Base-by-base conservation (phyloP, 2,329 filamentous ascomycete species). In the Verticillium nonalfalfae region DNA sequence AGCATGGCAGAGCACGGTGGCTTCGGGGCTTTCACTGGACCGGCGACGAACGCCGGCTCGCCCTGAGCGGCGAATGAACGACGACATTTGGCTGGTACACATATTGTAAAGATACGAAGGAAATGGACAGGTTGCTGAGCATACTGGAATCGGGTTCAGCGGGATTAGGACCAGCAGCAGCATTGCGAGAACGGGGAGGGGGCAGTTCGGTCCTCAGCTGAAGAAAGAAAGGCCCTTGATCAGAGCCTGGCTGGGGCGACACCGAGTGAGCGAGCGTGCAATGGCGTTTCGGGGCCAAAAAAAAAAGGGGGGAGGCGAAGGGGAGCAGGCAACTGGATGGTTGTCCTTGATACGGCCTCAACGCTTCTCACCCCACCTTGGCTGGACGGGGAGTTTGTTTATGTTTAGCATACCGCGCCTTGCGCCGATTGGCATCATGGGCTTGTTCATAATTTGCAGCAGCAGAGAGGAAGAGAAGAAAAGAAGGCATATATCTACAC, bases 1-100 rank as follows among this genome's bases (percentile, higher is more conserved):
- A 78, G 78, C 61, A 76, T 77, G n/a, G 77, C 78, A 40, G 84
- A 86, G 64, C 80, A 85, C 63, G 81, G 83, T 60, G 82, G 83
- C 7, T 87, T 87, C 72, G 84, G 84, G 62, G 81, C 82, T 60
- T 83, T 82, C 72, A 77, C 75, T 58, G 77, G 78, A 18, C 74
- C 75, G 7, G 59, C 70, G 10, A 70, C 66, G 34, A 67, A 65
- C 57, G 54, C 73, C 60, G 73, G 71, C 59, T 76, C 74, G 45
- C 74, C 74, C 4, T 59, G n/a, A 68, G 62, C 9, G 57, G 60
- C 45, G 57, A 52, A 26, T 11, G n/a, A 56, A 56, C n/a, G 54
- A 35, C 4, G 33, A n/a, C 5, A 52, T n/a, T 31, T 52, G 26
- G 18, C 45, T 26, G 45, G 45, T 18, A 21, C n/a, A 5, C 45